Conservation (phyloP, 2,329 filamentous ascomycete species). For the Ascochyta koolunga region DNA sequence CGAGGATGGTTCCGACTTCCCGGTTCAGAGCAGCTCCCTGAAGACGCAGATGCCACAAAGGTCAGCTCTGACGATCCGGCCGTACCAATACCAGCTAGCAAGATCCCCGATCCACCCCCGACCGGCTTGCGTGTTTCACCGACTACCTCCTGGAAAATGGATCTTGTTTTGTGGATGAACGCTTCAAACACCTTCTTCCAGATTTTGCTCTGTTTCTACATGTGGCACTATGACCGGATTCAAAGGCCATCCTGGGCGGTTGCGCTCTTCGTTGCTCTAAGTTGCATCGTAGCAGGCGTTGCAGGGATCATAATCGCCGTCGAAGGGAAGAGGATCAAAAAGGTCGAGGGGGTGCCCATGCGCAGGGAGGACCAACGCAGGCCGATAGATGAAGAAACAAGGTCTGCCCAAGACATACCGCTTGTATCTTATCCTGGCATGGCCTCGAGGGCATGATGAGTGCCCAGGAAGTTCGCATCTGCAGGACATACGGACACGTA, state of each 20-base stretch:
- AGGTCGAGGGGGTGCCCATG: slow-evolving; percentile 46
- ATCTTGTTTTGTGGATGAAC: slow-evolving; percentile 80
- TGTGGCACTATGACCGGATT: slow-evolving; percentile 80
- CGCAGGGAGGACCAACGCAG: slow-evolving; percentile 30
- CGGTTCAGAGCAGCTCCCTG: slow-evolving; percentile 63
- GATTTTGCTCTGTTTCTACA: slow-evolving; percentile 73
- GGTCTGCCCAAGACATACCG: slow-evolving; percentile 25
- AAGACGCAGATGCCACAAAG: slow-evolving; percentile 28
- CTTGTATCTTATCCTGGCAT: slow-evolving; percentile 23
- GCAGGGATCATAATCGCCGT: slow-evolving; percentile 73
- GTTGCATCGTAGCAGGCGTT: slow-evolving; percentile 69
- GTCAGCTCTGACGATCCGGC: slow-evolving; percentile 50
- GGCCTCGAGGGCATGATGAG: slow-evolving; percentile 31
- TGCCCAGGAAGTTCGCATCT: slow-evolving; percentile 21
- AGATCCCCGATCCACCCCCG: slow-evolving; percentile 70
- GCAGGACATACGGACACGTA: not conserved
- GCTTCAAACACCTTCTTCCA: slow-evolving; percentile 81
- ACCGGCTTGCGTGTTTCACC: slow-evolving; percentile 73
- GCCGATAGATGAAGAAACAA: slow-evolving; percentile 31
- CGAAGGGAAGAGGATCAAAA: slow-evolving; percentile 64
- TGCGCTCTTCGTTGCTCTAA: slow-evolving; percentile 77
- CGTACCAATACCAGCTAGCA: slow-evolving; percentile 68
- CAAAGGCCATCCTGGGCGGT: slow-evolving; percentile 80
- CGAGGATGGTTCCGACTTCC: slow-evolving; percentile 75
- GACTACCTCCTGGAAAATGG: slow-evolving; percentile 75